A percentile compares a stretch with the other conserved stretches of the same genome.
phyloP scores from a whole-genome alignment of 1,284 basidiomycete species.

The Rhodotorula sp. region DNA sequence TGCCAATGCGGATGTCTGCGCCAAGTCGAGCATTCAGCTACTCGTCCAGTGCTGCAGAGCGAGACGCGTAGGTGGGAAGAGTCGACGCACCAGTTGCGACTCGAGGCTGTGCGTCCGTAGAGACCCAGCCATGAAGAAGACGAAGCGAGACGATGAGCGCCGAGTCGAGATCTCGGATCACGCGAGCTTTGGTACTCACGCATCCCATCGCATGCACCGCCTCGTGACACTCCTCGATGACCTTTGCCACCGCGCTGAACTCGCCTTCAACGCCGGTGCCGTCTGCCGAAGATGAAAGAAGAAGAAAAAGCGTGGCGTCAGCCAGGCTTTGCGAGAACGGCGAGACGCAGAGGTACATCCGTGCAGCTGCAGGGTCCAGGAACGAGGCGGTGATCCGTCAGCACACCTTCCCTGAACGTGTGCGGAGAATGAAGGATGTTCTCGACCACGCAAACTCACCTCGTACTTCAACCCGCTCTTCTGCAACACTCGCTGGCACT shows the following conservation, averaged over 20 bases:
- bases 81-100: background rate
- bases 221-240: conserved; percentile 80
- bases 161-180: too few relatives aligned
- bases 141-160: background rate
- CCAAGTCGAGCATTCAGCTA: conserved; percentile 43
- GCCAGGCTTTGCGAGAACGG: too few relatives aligned
- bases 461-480: conserved; percentile 76
- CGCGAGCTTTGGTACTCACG: background rate
- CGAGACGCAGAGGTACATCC: background rate
- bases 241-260: conserved; percentile 60
- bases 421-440: too few relatives aligned
- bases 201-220: conserved; percentile 68
- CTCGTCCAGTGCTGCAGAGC: too few relatives aligned
- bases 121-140: accelerated
- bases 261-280: conserved; percentile 37
- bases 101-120: conserved; percentile 9
- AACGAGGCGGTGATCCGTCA: background rate
- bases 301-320: background rate
- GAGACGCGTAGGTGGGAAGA: background rate
- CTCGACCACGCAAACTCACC: conserved; percentile 52
- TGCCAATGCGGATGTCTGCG: conserved; percentile 90
- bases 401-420: background rate
- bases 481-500: conserved; percentile 73
- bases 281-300: conserved; percentile 4
- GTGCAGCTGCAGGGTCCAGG: conserved; percentile 5